Evolutionary conservation across 345 rosid genomes (phyloP), one percentile per base, ranked within the genome.

Genomic region (Lumnitzera racemosa): DNA sequence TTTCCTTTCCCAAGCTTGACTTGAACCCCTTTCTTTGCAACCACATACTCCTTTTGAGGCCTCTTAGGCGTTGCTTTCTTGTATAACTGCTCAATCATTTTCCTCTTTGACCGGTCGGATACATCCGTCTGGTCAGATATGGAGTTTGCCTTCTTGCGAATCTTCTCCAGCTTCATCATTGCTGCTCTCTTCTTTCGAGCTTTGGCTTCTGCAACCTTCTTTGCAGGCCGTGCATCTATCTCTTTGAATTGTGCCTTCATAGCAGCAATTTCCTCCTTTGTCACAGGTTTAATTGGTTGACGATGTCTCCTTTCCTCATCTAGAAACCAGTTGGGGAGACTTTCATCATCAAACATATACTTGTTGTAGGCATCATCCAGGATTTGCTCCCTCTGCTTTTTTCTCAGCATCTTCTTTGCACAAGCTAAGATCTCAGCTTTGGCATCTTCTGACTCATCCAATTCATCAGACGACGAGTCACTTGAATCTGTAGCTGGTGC

Each of bases 171-270:
- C 66, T 81, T 94, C 73, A 78, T 84, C 78, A 65, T 63, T 10
- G 89, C 86, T 12, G 76, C 75, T 49, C 86, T 75, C 76, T 90
- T 94, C 90, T 90, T 90, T 63, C 97, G 61, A 25, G 91, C 96
- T 69, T 94, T 94, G 60, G 99, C 99, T 73, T 94, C 78, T 0
- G 89, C 96, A 62, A 94, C 97, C 64, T 94, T 94, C 90, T 94
- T 94, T 13, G 97, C 95, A 23, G 97, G 92, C 24, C 97, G 85
- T 29, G 96, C 92, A 61, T 94, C 74, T 29, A 94, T 90, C 70
- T 88, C 99, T 72, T 71, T 94, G 78, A 90, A 88, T 63, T 84
- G 96, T 41, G 97, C 97, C 69, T 64, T 77, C 90, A 90, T 86
- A 25, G 97, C 99, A 50, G 70, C 77, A 17, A 94, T 72, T 75